Evolutionary conservation across 2,329 filamentous ascomycete genomes (phyloP).

Genomic region (Boeremia lycopersici): DNA sequence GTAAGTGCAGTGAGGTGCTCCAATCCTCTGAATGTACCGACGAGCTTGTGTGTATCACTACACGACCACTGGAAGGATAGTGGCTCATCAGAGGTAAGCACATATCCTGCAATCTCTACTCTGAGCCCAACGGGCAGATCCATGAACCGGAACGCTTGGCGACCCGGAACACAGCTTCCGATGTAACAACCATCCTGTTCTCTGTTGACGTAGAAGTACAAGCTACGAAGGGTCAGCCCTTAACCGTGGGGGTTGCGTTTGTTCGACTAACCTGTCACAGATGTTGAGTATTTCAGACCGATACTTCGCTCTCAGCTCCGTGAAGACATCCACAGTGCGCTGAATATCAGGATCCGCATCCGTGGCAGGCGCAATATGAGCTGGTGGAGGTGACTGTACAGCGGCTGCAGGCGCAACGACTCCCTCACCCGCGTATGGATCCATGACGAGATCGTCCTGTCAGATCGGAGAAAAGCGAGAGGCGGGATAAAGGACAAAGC

Average conservation of each 20-base stretch:
- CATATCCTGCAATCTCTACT: too few relatives aligned
- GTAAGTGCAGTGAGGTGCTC: too few relatives aligned
- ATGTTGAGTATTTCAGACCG: not conserved
- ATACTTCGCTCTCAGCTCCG: not conserved
- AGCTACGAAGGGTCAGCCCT: not conserved
- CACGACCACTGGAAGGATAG: too few relatives aligned
- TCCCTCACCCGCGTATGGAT: not conserved
- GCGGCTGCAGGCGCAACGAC: not conserved
- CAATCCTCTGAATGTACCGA: too few relatives aligned
- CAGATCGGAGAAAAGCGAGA: not conserved
- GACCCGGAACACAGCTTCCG: not conserved
- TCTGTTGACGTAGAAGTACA: not conserved
- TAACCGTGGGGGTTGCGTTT: too few relatives aligned
- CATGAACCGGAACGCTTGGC: too few relatives aligned
- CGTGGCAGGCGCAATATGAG: too few relatives aligned
- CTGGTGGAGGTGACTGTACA: not conserved
- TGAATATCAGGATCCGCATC: not conserved
- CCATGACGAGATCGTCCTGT: not conserved
- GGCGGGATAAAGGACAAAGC: too few relatives aligned
- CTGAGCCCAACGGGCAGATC: too few relatives aligned
- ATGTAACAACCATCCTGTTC: not conserved
- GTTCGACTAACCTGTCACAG: not conserved
- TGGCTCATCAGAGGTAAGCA: too few relatives aligned
- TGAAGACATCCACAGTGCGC: not conserved
- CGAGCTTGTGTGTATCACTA: too few relatives aligned